phyloP scores from a whole-genome alignment of 129 eudicot genomes.

The Ambrosia trifida region DNA sequence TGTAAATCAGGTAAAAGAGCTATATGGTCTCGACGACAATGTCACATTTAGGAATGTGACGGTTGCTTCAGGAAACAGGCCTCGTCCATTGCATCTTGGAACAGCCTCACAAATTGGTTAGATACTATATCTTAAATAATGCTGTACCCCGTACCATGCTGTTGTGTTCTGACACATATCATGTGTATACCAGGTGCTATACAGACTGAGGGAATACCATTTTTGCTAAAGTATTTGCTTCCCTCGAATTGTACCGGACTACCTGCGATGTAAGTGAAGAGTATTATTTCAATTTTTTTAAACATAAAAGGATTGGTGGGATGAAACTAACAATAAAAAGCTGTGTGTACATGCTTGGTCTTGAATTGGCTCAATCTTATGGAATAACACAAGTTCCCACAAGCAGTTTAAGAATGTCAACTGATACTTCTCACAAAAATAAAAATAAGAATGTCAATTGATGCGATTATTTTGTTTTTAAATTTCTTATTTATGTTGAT shows the following conservation, averaged over 20 bases:
- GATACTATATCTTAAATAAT: constrained; percentile 20
- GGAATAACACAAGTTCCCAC: neutral
- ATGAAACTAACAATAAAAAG: neutral
- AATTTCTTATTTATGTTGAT: neutral
- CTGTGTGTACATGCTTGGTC: neutral
- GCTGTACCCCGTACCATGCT: neutral
- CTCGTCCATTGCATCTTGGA: constrained; percentile 80
- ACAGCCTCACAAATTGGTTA: constrained; percentile 97
- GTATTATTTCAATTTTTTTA: constrained; percentile 7
- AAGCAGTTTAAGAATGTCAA: neutral
- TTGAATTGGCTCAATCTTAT: neutral
- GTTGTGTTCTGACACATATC: constrained; percentile 16
- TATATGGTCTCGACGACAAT: constrained; percentile 82
- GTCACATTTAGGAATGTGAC: constrained; percentile 80
- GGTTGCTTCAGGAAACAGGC: constrained; percentile 69
- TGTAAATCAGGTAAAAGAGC: constrained; percentile 72
- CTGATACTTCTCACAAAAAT: neutral
- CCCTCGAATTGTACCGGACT: constrained; percentile 78
- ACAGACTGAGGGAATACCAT: constrained; percentile 93
- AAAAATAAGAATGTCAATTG: neutral
- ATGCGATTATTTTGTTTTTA: neutral
- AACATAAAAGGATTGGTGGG: neutral
- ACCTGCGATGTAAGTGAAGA: constrained; percentile 69
- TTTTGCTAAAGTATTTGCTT: constrained; percentile 72
- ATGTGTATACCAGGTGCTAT: constrained; percentile 58